A percentile compares a stretch with the other conserved stretches of the same genome.
Conservation (phyloP, 2,329 filamentous ascomycete species). For the Fusarium nematophilum region DNA sequence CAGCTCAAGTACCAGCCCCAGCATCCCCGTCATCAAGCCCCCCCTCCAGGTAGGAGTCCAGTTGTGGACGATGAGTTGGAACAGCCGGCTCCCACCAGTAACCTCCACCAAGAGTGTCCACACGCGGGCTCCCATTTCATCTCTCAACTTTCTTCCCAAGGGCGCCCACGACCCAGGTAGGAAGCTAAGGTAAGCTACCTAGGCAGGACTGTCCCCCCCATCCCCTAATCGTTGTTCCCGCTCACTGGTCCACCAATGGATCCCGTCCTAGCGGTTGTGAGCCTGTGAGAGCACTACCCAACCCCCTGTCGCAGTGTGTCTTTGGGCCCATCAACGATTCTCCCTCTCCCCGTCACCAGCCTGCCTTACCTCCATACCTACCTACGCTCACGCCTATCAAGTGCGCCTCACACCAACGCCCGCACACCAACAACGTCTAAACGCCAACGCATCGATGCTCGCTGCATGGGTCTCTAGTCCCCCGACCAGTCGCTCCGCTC, state of each 20-base stretch:
- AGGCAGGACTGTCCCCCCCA: conserved; percentile 16
- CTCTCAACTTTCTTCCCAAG: background rate
- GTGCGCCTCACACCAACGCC: conserved; percentile 42
- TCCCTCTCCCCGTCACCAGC: conserved; percentile 13
- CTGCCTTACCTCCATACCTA: conserved; percentile 16
- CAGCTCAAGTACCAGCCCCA: conserved; percentile 29
- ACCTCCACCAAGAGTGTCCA: conserved; percentile 30
- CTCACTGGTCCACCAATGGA: conserved; percentile 32
- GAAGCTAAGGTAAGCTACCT: too few species aligned
- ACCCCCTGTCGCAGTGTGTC: conserved; percentile 28
- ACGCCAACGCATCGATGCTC: conserved; percentile 61
- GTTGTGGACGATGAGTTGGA: conserved; percentile 25
- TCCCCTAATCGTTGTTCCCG: conserved; percentile 26
- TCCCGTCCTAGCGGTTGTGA: conserved; percentile 25
- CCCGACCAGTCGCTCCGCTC: conserved; percentile 55
- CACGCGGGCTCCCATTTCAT: conserved; percentile 13
- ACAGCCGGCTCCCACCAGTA: conserved; percentile 22
- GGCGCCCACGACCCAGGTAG: too few species aligned
- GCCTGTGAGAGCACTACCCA: conserved; percentile 32
- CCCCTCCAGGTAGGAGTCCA: conserved; percentile 18
- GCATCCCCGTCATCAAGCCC: conserved; percentile 34
- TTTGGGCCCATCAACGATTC: conserved; percentile 17
- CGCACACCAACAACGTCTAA: conserved; percentile 47
- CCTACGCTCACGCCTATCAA: conserved; percentile 38
- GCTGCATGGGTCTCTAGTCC: conserved; percentile 57